Evolutionary conservation across 2,329 filamentous ascomycete species (phyloP), one percentile per base, ranked within the genome.

Genomic region (Teratosphaeria epicoccoides): DNA sequence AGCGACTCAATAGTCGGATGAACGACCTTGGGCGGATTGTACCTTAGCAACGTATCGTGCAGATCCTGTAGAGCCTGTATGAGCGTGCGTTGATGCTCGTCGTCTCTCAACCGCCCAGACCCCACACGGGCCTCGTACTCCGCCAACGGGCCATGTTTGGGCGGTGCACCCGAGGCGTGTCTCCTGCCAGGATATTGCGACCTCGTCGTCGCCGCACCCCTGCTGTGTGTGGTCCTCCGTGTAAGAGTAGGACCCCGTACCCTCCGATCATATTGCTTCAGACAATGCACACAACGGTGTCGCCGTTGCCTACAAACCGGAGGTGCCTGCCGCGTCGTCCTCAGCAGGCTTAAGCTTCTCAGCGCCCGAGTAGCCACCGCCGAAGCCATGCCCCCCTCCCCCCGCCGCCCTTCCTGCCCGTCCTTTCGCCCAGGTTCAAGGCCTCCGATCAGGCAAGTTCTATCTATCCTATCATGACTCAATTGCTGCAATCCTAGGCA

Each of bases 31-130:
- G 83, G 86, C 14, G 89, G 82, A 2, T 76, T 68, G 71, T 97
- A 98, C 50, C 77, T 70, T 55, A 78, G 74, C 43, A 98, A 77
- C 64, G 88, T 87, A 54, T 94, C 82, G 70, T 96, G 87, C 11
- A 98, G 81, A 65, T 90, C 83, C 70, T 98, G 88, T 5, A 98
- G 77, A 63, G 81, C 87, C 66, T 93, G 81, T 61, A 98, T 90
- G 60, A 98, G 91, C 43, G 83, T 84, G 77, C 93, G 77, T 70
- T 98, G 93, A 70, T 96, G 87, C 58, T 88, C 82, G 67, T 98
- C 93, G 67, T 97, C 88, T 57, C 85, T 80, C 57, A 98, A 68
- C 47, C 80, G 74, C 10, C 89, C 88, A 43, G 76, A 73, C 46
- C 82, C 75, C 7, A 98, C 90, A 46, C 91, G 81, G 54, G 78